These are phyloP conservation scores for Monosporascus sp. DNA, from an alignment of 2,329 filamentous ascomycete genomes.

Conservation along the genomic window DNA sequence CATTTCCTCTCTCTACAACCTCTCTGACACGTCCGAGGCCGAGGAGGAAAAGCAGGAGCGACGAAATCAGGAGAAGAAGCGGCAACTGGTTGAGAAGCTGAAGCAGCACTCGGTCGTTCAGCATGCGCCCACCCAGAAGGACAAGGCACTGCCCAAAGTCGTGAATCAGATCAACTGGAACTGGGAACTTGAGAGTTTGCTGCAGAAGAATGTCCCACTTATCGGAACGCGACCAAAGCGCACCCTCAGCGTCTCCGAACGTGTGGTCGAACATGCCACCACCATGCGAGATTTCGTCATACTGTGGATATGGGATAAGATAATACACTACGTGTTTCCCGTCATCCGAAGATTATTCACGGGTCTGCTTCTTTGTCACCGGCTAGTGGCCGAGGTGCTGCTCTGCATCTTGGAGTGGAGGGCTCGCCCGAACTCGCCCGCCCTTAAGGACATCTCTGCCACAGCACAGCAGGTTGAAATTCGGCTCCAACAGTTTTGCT, in stretches of 20 bases:
- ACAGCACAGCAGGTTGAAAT: conserved; percentile 98
- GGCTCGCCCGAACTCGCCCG: conserved; percentile 68
- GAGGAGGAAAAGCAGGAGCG: conserved; percentile 65
- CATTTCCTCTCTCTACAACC: conserved; percentile 24
- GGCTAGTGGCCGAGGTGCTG: conserved; percentile 73
- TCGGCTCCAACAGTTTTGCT: conserved; percentile 94
- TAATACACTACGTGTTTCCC: conserved; percentile 73
- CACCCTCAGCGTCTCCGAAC: conserved; percentile 86
- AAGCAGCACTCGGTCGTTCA: conserved; percentile 80
- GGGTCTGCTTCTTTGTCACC: conserved; percentile 72
- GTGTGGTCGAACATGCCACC: conserved; percentile 87
- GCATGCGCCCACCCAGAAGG: conserved; percentile 73
- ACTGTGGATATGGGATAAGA: conserved; percentile 62
- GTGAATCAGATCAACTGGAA: conserved; percentile 96
- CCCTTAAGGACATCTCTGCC: conserved; percentile 90
- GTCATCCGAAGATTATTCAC: conserved; percentile 69
- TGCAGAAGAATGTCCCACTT: conserved; percentile 86
- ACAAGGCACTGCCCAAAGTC: conserved; percentile 73
- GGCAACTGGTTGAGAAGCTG: conserved; percentile 75
- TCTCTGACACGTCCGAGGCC: conserved; percentile 54
- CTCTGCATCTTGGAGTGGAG: conserved; percentile 81
- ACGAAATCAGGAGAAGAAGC: conserved; percentile 52
- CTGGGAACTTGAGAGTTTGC: conserved; percentile 76
- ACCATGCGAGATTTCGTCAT: conserved; percentile 74
- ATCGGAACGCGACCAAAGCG: conserved; percentile 78